Evolutionary conservation across 306 rosid genomes (phyloP).

Genomic region (Oemleria cerasiformis): DNA sequence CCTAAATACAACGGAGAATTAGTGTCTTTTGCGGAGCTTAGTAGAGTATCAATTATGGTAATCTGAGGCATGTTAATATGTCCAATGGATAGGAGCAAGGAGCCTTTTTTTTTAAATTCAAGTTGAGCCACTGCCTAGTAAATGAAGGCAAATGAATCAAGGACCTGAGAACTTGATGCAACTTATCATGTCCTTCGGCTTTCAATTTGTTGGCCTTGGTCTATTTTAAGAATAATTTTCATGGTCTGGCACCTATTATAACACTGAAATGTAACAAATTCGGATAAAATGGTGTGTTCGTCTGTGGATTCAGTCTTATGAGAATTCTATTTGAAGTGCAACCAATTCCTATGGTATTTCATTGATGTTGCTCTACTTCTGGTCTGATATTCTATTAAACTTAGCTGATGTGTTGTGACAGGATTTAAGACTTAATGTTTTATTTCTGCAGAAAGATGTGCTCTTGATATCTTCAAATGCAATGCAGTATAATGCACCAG

Average conservation of each 20-base stretch:
- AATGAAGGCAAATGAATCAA: not conserved
- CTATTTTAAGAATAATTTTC: not conserved
- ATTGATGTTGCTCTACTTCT: not conserved
- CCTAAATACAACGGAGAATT: not conserved
- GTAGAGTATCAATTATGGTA: not conserved
- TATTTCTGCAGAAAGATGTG: slow-evolving; percentile 73
- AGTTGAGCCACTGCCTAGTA: not conserved
- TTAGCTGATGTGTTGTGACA: not conserved
- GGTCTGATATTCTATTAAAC: not conserved
- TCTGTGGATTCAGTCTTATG: not conserved
- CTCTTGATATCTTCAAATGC: slow-evolving; percentile 88
- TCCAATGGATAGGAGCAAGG: not conserved
- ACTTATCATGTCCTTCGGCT: not conserved
- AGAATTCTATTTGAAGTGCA: not conserved
- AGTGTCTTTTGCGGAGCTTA: not conserved
- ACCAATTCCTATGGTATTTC: not conserved
- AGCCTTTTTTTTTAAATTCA: not conserved
- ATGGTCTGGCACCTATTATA: not conserved
- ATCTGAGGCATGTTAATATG: not conserved
- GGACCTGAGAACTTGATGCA: not conserved
- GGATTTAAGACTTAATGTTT: slow-evolving; percentile 27
- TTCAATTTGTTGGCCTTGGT: not conserved
- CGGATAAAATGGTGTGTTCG: not conserved
- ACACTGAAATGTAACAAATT: not conserved
- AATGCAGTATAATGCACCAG: slow-evolving; percentile 79